Evolutionary conservation across 2,329 filamentous ascomycete genomes (phyloP), one percentile per base, ranked within the genome.

Genomic region (Verticillium longisporum): DNA sequence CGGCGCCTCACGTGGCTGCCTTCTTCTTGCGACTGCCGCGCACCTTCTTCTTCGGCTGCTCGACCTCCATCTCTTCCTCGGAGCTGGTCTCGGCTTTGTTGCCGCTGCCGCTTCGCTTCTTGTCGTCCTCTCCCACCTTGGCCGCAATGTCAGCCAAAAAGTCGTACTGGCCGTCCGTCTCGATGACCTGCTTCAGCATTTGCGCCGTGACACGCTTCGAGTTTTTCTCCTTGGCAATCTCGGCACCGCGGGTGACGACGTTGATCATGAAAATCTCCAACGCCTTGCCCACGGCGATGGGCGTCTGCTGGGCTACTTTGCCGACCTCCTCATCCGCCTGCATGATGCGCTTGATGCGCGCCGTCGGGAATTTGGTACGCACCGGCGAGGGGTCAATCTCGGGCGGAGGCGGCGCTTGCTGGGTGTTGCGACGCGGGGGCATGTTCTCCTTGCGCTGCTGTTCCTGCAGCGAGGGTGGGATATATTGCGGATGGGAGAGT

Each of bases 311-410:
- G 4, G 95, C 93, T 10, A 99, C 95, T 77, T 99, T 99, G 64
- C 95, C 95, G 0, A 99, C 93, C 73, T 99, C 95, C 72, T 99
- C 95, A 71, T 99, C 95, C 11, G 94, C 94, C 77, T 99, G 95
- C 95, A 99, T 98, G 70, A 99, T 98, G 58, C 95, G 88, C 82
- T 99, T 99, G 80, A 99, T 99, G 64, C 95, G 85, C 14, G 95
- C 95, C 36, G 96, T 96, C 1, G 95, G 95, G 70, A 99, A 99
- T 70, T 97, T 97, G 37, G 94, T 98, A 75, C 87, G 91, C 68
- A 99, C 92, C 54, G 92, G 82, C 75, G 77, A 97, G 77, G 74
- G 84, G 73, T 77, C 86, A 68, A 85, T 76, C 54, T 74, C 72
- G 34, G 75, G 72, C 60, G 75, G 71, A 62, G 67, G 70, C 53